phyloP scores from a whole-genome alignment of 2,329 filamentous ascomycete genomes.

The Ophiocordyceps camponoti-floridani region DNA sequence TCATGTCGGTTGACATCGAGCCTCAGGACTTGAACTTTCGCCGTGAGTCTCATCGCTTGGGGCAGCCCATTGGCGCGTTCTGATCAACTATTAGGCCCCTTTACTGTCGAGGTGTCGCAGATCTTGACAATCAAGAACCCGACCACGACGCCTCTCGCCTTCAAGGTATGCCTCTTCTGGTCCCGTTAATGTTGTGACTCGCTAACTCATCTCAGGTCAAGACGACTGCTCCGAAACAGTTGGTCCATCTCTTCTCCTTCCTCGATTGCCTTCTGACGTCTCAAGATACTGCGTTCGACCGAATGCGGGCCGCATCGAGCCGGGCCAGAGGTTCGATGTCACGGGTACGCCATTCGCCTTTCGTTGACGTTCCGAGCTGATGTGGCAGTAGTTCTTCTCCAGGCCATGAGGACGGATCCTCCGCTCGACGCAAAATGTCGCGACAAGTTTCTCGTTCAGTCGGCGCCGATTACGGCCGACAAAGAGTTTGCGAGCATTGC shows the following conservation, averaged over 20 bases:
- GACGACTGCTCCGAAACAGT: slow-evolving; percentile 98
- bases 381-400: slow-evolving; percentile 57
- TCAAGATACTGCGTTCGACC: slow-evolving; percentile 88
- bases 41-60: slow-evolving; percentile 41
- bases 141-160: slow-evolving; percentile 43
- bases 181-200: slow-evolving; percentile 1
- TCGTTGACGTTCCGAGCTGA: slow-evolving; percentile 3
- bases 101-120: slow-evolving; percentile 47
- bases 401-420: slow-evolving; percentile 95
- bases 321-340: slow-evolving; percentile 78
- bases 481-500: slow-evolving; percentile 70
- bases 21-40: slow-evolving; percentile 84
- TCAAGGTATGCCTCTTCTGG: slow-evolving; percentile 37
- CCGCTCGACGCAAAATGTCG: slow-evolving; percentile 74
- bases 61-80: background rate
- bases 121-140: slow-evolving; percentile 47
- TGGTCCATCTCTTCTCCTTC: slow-evolving; percentile 21
- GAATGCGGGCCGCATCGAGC: slow-evolving; percentile 90
- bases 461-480: slow-evolving; percentile 64
- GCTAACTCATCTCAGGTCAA: slow-evolving; percentile 52
- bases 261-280: background rate
- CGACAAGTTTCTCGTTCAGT: slow-evolving; percentile 96
- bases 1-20: slow-evolving; percentile 90
- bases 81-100: slow-evolving; percentile 32
- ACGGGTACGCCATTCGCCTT: slow-evolving; percentile 44